phyloP scores from a whole-genome alignment of 495 filamentous ascomycete species.

The Annulohypoxylon nitens region DNA sequence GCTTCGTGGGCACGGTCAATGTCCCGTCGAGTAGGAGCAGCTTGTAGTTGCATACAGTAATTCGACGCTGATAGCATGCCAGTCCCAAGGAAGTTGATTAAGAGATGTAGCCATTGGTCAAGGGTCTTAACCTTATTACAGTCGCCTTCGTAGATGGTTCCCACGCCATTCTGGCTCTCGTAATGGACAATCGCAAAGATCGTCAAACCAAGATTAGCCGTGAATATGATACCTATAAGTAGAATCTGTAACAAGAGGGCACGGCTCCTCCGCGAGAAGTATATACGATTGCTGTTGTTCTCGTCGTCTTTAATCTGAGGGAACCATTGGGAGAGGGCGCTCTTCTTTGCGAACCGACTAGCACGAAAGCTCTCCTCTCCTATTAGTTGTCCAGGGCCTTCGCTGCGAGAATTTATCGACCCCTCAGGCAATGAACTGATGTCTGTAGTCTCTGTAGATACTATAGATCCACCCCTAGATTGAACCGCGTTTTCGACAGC shows the following conservation, averaged over 20 bases:
- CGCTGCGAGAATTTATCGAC: not conserved
- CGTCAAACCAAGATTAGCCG: slow-evolving; percentile 40
- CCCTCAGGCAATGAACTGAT: not conserved
- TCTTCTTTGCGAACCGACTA: slow-evolving; percentile 34
- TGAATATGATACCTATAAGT: slow-evolving; percentile 28
- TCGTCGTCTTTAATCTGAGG: slow-evolving; percentile 43
- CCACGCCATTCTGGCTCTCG: slow-evolving; percentile 39
- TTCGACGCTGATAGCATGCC: slow-evolving; percentile 58
- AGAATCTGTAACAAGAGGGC: slow-evolving; percentile 42
- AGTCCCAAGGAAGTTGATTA: slow-evolving; percentile 50
- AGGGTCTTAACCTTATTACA: slow-evolving; percentile 39
- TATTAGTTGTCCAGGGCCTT: not conserved
- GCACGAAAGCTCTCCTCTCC: not conserved
- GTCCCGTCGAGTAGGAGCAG: slow-evolving; percentile 55
- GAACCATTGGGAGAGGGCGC: slow-evolving; percentile 40
- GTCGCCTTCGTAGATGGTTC: slow-evolving; percentile 46
- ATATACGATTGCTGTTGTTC: slow-evolving; percentile 30
- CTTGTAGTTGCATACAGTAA: slow-evolving; percentile 55
- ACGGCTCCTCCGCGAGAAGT: slow-evolving; percentile 24
- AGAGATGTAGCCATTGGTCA: slow-evolving; percentile 43
- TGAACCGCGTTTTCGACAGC: not conserved
- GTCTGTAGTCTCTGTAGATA: not conserved
- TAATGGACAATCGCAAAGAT: slow-evolving; percentile 31
- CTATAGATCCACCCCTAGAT: not conserved
- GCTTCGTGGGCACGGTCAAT: slow-evolving; percentile 55